A percentile compares a stretch with the other conserved stretches of the same genome.
These are phyloP conservation scores for Gnomoniopsis smithogilvyi DNA, from an alignment of 2,329 filamentous ascomycete species.

Conservation along the genomic window DNA sequence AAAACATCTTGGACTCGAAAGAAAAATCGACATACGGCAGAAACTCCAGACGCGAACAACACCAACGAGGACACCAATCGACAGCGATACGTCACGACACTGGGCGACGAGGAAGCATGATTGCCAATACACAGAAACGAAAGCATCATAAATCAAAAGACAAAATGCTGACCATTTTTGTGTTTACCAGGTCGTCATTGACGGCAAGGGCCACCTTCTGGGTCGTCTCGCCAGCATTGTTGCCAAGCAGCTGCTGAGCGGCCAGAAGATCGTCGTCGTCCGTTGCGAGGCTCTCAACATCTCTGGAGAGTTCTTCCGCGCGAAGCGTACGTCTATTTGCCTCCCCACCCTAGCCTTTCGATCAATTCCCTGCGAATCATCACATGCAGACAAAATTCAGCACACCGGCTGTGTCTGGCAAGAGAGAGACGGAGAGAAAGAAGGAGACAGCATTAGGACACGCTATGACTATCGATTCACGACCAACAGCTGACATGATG, in stretches of 20 bases:
- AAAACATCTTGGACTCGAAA: too few relatives aligned
- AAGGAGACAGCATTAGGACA: background rate
- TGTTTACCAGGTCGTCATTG: constrained; percentile 81
- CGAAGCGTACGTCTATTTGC: constrained; percentile 83
- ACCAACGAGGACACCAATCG: too few relatives aligned
- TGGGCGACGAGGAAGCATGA: background rate
- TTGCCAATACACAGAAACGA: background rate
- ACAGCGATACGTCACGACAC: background rate
- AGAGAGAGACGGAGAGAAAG: constrained; percentile 2
- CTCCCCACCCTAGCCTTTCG: constrained; percentile 19
- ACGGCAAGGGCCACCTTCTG: constrained; percentile 99
- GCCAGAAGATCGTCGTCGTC: constrained; percentile 99
- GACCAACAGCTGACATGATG: constrained; percentile 42
- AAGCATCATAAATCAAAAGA: too few relatives aligned
- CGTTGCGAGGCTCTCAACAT: constrained; percentile 99
- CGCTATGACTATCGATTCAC: too few relatives aligned
- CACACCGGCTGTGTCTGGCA: background rate
- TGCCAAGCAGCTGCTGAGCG: constrained; percentile 97
- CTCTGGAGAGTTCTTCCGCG: constrained; percentile 99
- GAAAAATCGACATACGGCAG: background rate
- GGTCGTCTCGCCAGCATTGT: constrained; percentile 97
- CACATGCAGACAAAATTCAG: background rate
- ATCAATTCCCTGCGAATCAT: background rate
- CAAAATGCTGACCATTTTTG: constrained; percentile 13
- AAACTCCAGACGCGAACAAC: background rate